Evolutionary conservation across 805 yeast species (phyloP).

Genomic region (Cyberlindnera petersonii): DNA sequence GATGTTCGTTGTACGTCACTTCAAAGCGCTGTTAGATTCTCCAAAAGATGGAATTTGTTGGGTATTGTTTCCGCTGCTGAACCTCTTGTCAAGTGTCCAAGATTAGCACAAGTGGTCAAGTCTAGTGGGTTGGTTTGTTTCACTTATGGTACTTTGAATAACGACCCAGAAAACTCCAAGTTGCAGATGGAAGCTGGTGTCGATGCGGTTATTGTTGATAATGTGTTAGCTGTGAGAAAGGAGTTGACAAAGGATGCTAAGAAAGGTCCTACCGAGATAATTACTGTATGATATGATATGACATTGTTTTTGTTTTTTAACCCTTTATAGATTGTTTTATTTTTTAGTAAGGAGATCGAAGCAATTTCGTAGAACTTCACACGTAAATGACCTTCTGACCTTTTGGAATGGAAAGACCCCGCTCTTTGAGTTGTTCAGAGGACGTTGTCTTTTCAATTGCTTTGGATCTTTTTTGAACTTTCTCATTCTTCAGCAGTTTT

Average conservation of each 20-base stretch:
- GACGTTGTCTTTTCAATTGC: not conserved
- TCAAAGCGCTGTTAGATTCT: constrained; percentile 88
- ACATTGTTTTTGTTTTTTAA: not conserved
- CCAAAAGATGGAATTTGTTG: constrained; percentile 83
- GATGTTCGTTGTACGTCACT: constrained; percentile 84
- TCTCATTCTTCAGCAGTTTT: not conserved
- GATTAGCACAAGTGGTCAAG: constrained; percentile 87
- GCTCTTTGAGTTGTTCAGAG: not conserved
- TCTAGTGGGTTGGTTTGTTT: constrained; percentile 89
- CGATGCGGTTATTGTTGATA: constrained; percentile 97
- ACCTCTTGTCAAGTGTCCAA: constrained; percentile 84
- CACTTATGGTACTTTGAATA: constrained; percentile 82
- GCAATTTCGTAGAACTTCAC: not conserved
- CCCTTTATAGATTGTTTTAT: not conserved
- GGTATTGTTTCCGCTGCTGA: constrained; percentile 90
- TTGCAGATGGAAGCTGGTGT: constrained; percentile 91
- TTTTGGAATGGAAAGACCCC: not conserved
- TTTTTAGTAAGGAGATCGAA: not conserved
- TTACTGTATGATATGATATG: constrained; percentile 1
- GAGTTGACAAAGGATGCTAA: constrained; percentile 48
- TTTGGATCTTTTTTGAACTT: not conserved
- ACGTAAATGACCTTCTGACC: constrained; percentile 1
- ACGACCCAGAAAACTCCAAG: constrained; percentile 77
- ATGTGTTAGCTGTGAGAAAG: constrained; percentile 87
- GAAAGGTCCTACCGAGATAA: not conserved